Evolutionary conservation across 495 filamentous ascomycete genomes (phyloP).

Genomic region (Amorphotheca resinae): DNA sequence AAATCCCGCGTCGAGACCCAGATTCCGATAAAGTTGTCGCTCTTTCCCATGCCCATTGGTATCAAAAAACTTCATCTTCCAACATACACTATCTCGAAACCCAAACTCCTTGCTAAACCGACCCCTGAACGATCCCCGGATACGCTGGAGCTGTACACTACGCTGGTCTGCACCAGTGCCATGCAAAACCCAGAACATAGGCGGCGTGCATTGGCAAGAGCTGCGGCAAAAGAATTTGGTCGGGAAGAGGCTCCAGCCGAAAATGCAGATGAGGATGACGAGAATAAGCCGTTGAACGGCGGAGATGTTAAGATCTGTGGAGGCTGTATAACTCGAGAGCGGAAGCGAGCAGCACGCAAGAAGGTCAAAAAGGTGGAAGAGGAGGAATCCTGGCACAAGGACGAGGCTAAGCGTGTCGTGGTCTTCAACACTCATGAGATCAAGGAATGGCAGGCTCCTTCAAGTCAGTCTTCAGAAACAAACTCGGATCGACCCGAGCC

Average conservation of each 20-base stretch:
- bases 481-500: conserved; percentile 26
- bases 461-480: conserved; percentile 23
- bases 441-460: conserved; percentile 64
- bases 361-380: conserved; percentile 79
- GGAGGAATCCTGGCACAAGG: conserved; percentile 63
- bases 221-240: conserved; percentile 11
- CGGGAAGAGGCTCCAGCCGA: conserved; percentile 4
- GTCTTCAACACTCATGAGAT: conserved; percentile 91
- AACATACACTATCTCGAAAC: conserved; percentile 78
- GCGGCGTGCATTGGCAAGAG: conserved; percentile 50
- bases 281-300: conserved; percentile 64
- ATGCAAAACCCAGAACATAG: conserved; percentile 60
- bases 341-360: conserved; percentile 80
- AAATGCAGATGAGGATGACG: conserved; percentile 31
- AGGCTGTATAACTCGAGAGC: conserved; percentile 72
- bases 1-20: conserved; percentile 96
- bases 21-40: conserved; percentile 65
- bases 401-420: conserved; percentile 69
- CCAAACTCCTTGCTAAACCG: conserved; percentile 67
- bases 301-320: conserved; percentile 79
- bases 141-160: conserved; percentile 67
- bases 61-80: conserved; percentile 75
- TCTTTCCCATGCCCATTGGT: conserved; percentile 58
- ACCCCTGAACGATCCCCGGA: conserved; percentile 46
- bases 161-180: conserved; percentile 84